These are phyloP conservation scores for Condylostoma magnum DNA, from an alignment of 169 alveolate genomes.

Conservation along the genomic window DNA sequence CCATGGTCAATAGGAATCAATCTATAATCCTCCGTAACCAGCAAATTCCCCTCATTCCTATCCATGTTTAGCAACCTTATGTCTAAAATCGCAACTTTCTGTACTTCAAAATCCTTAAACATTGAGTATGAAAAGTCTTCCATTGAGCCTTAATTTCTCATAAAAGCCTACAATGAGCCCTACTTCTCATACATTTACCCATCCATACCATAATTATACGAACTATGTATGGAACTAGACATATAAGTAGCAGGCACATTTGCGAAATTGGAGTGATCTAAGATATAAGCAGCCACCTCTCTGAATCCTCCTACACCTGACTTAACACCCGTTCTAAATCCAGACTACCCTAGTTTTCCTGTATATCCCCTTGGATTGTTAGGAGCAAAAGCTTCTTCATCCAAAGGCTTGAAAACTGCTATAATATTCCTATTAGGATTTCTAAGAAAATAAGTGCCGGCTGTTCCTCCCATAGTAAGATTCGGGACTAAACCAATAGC, in stretches of 20 bases:
- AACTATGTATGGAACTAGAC: slow-evolving; percentile 95
- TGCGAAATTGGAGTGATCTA: slow-evolving; percentile 88
- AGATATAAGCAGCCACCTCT: slow-evolving; percentile 97
- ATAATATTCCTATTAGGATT: slow-evolving; percentile 83
- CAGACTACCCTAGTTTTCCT: slow-evolving; percentile 92
- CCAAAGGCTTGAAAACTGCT: slow-evolving; percentile 97
- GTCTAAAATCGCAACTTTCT: slow-evolving; percentile 94
- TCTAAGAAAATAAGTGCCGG: slow-evolving; percentile 94
- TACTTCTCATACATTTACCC: background rate
- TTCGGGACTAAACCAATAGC: slow-evolving; percentile 92
- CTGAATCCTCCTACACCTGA: slow-evolving; percentile 98
- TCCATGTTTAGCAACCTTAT: slow-evolving; percentile 96
- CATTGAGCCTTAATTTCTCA: slow-evolving; percentile 89
- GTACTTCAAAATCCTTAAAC: slow-evolving; percentile 94
- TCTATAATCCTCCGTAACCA: slow-evolving; percentile 81
- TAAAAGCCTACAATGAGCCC: slow-evolving; percentile 78
- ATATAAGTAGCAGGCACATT: slow-evolving; percentile 97
- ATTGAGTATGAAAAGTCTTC: slow-evolving; percentile 93
- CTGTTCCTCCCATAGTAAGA: slow-evolving; percentile 97
- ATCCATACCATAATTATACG: slow-evolving; percentile 76
- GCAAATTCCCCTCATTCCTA: slow-evolving; percentile 96
- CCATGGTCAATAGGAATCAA: slow-evolving; percentile 99
- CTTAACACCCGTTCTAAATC: slow-evolving; percentile 93
- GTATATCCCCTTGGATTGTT: slow-evolving; percentile 96
- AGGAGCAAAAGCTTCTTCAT: slow-evolving; percentile 99